phyloP scores from a whole-genome alignment of 169 alveolate genomes.

The Eimeria tenella region DNA sequence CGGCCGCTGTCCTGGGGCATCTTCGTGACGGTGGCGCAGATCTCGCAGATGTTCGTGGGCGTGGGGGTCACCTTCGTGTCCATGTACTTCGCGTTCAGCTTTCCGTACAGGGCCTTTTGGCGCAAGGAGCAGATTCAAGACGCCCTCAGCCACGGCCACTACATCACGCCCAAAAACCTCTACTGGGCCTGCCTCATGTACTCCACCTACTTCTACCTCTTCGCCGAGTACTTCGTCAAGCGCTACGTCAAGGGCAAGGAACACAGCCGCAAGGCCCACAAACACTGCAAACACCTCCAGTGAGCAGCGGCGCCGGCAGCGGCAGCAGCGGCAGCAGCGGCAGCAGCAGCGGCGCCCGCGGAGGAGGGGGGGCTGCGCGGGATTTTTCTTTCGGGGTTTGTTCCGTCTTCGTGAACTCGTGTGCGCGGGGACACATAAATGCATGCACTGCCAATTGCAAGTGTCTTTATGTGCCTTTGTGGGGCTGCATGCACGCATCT shows the following conservation, averaged over 20 bases:
- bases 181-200: constrained; percentile 69
- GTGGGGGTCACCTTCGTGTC: constrained; percentile 48
- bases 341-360: no score
- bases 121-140: neutral
- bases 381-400: no score
- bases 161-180: constrained; percentile 27
- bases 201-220: constrained; percentile 78
- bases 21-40: constrained; percentile 86
- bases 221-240: constrained; percentile 72
- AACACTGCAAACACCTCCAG: no score
- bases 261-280: neutral
- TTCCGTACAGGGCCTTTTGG: constrained; percentile 3
- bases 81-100: constrained; percentile 49
- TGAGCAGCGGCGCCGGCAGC: no score
- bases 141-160: neutral
- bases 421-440: no score
- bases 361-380: no score
- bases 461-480: neutral
- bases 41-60: constrained; percentile 88
- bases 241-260: constrained; percentile 2
- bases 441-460: no score
- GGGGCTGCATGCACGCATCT: no score
- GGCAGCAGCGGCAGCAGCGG: no score
- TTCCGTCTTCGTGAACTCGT: no score
- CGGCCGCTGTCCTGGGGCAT: constrained; percentile 88